Percentiles rank a stretch among this genome's conserved stretches.
Evolutionary conservation across 1,284 basidiomycete species (phyloP).

Genomic region (Microbotryum saponariae): DNA sequence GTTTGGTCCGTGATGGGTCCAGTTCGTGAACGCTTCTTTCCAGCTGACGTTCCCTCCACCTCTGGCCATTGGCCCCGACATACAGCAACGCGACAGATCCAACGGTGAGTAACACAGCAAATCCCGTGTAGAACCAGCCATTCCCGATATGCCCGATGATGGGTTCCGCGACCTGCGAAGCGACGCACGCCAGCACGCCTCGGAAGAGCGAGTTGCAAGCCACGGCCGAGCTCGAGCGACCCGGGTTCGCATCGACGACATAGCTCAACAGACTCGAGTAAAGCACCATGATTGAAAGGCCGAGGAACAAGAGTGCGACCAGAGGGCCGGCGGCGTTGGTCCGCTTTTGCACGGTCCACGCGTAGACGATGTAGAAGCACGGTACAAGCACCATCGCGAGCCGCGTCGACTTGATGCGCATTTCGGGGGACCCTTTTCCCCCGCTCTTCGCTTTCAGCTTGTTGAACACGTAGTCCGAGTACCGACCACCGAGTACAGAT

Average conservation of each 20-base stretch:
- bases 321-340: constrained; percentile 36
- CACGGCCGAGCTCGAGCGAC: constrained; percentile 61
- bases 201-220: constrained; percentile 62
- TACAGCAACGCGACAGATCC: constrained; percentile 15
- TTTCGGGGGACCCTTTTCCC: constrained; percentile 50
- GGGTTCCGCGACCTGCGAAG: constrained; percentile 27
- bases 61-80: constrained; percentile 18
- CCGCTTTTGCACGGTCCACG: constrained; percentile 62
- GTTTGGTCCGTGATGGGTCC: too few species aligned
- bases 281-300: constrained; percentile 55
- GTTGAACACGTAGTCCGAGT: constrained; percentile 59
- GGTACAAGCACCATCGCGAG: constrained; percentile 36
- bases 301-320: constrained; percentile 30
- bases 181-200: constrained; percentile 42
- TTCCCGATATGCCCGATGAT: constrained; percentile 23
- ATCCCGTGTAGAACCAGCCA: constrained; percentile 31
- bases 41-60: constrained; percentile 10
- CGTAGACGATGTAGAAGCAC: constrained; percentile 57
- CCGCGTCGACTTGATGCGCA: constrained; percentile 28
- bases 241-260: constrained; percentile 64
- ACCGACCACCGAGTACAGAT: constrained; percentile 65
- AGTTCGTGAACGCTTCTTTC: background rate
- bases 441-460: constrained; percentile 54
- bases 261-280: constrained; percentile 60
- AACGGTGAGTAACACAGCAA: constrained; percentile 14